Base-by-base conservation (phyloP, 2,329 filamentous ascomycete species). In the Purpureocillium lavendulum region DNA sequence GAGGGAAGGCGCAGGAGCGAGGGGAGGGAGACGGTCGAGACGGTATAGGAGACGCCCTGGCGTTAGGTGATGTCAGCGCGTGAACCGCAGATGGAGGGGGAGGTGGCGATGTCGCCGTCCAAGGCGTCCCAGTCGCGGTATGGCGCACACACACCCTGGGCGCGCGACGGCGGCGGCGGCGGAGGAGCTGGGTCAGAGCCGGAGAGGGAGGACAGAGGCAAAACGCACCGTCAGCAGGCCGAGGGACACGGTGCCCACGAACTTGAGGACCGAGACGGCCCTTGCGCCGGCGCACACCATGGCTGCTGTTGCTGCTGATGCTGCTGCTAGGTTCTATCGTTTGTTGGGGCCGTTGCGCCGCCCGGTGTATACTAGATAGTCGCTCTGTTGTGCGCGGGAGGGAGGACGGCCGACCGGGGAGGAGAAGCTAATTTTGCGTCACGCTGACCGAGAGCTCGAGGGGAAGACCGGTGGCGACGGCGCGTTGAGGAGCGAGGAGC, bases 191-290 rank as follows among this genome's bases (percentile, higher is more conserved):
- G n/a, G n/a, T n/a, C n/a, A n/a, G n/a, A n/a, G 39, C 42, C 33
- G 35, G 38, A 44, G 41, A 41, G 40, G 17, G 39, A 40, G 26
- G 37, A 14, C 15, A 29, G 37, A 10, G 21, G 6, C 21, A 17
- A 70, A 15, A 70, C 83, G 55, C 76, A 94, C 88, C 43, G 88
- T 95, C 61, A 94, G 67, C 41, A 96, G 74, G 47, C 90, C 90
- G 42, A 96, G 74, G 53, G 84, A 90, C 49, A 94, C 77, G 38
- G 87, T 94, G 56, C 90, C 90, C 50, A 96, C 84, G 61, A 96
- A 95, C 69, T 97, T 96, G 67, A 85, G 79, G 61, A 84, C 67
- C 40, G 86, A 81, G 56, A 95, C 71, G 56, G 47, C 41, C 36
- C 41, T 44, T 33, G 43, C 46, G 39, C 80, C 78, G 53, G 73